These are phyloP conservation scores for Umbelopsis sp. DNA, from an alignment of 192 early-diverging fungal species.

Conservation along the genomic window DNA sequence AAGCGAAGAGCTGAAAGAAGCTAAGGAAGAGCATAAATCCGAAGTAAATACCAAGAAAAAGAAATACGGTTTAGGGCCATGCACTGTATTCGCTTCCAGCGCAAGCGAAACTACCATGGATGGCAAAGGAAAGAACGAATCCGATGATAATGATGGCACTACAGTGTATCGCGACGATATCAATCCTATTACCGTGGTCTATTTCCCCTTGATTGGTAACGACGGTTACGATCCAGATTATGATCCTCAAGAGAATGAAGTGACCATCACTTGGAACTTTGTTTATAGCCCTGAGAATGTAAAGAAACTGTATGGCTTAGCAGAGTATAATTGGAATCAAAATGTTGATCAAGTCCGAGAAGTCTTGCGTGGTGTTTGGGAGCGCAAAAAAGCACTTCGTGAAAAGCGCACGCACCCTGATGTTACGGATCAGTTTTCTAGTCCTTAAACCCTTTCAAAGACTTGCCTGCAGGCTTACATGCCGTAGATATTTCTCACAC, in stretches of 20 bases:
- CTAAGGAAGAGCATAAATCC: background rate
- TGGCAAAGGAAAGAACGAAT: constrained; percentile 25
- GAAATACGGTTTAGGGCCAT: constrained; percentile 41
- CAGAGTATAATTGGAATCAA: constrained; percentile 57
- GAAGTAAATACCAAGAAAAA: constrained; percentile 11
- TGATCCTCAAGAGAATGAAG: constrained; percentile 65
- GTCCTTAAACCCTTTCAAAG: background rate
- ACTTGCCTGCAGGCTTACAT: no score
- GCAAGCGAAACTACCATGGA: constrained; percentile 35
- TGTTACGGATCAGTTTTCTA: background rate
- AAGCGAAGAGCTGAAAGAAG: constrained; percentile 29
- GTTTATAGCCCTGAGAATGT: constrained; percentile 69
- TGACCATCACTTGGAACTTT: constrained; percentile 73
- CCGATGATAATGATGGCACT: background rate
- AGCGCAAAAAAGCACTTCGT: constrained; percentile 43
- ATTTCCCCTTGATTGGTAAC: constrained; percentile 70
- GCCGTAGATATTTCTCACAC: no score
- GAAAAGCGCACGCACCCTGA: background rate
- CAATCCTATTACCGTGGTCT: constrained; percentile 55
- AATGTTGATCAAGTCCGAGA: constrained; percentile 53
- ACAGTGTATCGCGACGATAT: constrained; percentile 19
- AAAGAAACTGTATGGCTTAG: constrained; percentile 57
- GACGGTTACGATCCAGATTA: constrained; percentile 50
- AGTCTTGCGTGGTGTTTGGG: constrained; percentile 48
- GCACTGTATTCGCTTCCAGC: constrained; percentile 52